phyloP scores from a whole-genome alignment of 805 yeast genomes.

The Candida berthetii region DNA sequence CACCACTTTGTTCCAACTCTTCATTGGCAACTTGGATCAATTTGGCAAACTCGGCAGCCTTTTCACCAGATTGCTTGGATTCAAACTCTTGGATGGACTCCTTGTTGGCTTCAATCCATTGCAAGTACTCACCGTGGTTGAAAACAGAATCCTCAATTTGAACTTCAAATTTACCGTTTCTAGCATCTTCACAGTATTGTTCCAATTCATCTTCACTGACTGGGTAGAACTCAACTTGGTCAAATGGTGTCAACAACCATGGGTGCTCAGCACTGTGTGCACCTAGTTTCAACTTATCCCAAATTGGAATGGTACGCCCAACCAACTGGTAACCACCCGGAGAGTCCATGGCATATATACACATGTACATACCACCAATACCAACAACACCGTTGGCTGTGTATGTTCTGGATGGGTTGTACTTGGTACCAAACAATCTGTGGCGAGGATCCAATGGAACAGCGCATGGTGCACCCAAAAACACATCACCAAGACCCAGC shows the following conservation, averaged over 20 bases:
- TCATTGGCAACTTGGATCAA: conserved; percentile 77
- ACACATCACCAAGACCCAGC: conserved; percentile 94
- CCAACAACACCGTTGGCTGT: conserved; percentile 98
- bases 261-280: conserved; percentile 59
- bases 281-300: conserved; percentile 90
- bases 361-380: conserved; percentile 98
- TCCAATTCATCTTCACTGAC: conserved; percentile 84
- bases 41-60: conserved; percentile 77
- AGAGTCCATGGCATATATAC: conserved; percentile 90
- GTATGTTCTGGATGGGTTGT: conserved; percentile 93
- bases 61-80: conserved; percentile 68
- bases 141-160: conserved; percentile 74
- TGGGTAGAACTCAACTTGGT: conserved; percentile 91
- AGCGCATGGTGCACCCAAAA: conserved; percentile 97
- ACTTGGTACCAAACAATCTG: conserved; percentile 85
- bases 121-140: conserved; percentile 71
- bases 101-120: conserved; percentile 71
- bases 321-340: conserved; percentile 98
- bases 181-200: conserved; percentile 58
- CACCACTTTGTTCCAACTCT: conserved; percentile 55
- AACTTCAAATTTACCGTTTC: conserved; percentile 74
- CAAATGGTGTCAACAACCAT: conserved; percentile 90
- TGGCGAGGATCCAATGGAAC: conserved; percentile 97
- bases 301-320: conserved; percentile 94
- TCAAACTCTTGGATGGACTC: conserved; percentile 68